Evolutionary conservation across 2,329 filamentous ascomycete genomes (phyloP).

Genomic region (Setomelanomma holmii): DNA sequence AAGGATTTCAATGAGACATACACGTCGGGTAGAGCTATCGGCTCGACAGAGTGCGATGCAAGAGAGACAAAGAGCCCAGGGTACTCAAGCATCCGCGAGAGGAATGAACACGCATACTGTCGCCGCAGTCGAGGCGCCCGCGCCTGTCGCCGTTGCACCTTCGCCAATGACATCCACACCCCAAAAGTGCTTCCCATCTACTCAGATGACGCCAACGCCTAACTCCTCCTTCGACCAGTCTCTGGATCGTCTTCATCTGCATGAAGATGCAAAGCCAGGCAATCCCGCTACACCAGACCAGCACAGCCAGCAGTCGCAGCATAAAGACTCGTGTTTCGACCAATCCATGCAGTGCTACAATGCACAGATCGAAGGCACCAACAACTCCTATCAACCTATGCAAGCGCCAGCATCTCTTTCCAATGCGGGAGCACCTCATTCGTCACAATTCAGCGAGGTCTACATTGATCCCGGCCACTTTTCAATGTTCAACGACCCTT

Average conservation of each 20-base stretch:
- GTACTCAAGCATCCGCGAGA: background rate
- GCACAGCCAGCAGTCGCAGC: constrained; percentile 2
- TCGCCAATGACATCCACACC: no score
- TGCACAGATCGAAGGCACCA: constrained; percentile 6
- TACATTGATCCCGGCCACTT: constrained; percentile 11
- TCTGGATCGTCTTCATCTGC: constrained; percentile 11
- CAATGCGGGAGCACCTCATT: no score
- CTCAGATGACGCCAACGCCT: constrained; percentile 3
- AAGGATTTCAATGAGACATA: background rate
- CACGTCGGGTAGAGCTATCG: background rate
- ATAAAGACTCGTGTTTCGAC: constrained; percentile 1
- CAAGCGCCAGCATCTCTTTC: constrained; percentile 4
- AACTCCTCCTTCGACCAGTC: constrained; percentile 10
- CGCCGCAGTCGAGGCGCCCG: background rate
- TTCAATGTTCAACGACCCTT: constrained; percentile 9
- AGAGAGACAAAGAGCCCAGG: background rate
- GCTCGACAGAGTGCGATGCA: background rate
- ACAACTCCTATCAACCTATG: constrained; percentile 2
- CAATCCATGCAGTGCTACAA: constrained; percentile 12
- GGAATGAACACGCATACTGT: background rate
- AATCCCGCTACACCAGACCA: constrained; percentile 4
- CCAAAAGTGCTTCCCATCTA: background rate
- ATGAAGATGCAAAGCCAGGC: constrained; percentile 16
- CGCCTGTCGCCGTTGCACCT: no score
- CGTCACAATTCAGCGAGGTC: no score